These are phyloP conservation scores for Cercospora beticola DNA, from an alignment of 2,329 filamentous ascomycete genomes.

Conservation along the genomic window DNA sequence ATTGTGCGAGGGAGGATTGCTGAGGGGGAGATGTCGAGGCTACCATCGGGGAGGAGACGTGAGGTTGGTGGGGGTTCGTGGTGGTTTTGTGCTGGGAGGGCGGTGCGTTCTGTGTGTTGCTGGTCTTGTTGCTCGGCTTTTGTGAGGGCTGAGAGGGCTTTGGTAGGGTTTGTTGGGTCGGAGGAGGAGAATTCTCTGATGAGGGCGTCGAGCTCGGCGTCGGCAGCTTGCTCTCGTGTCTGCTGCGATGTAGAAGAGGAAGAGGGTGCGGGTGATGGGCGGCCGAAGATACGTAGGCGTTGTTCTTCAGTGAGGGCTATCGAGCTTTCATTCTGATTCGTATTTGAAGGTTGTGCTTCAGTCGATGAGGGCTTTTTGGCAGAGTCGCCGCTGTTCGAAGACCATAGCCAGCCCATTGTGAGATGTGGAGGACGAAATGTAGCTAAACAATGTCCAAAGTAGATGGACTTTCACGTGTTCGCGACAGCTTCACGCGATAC, in stretches of 20 bases:
- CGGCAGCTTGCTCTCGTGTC: constrained; percentile 49
- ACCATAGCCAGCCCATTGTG: constrained; percentile 35
- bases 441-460: neutral
- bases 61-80: constrained; percentile 20
- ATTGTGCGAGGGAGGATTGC: constrained; percentile 76
- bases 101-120: neutral
- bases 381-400: constrained; percentile 20
- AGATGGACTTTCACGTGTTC: neutral
- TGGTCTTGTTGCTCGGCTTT: constrained; percentile 25
- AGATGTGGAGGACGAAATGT: neutral
- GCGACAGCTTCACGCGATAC: neutral
- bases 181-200: constrained; percentile 48
- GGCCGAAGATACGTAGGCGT: constrained; percentile 35
- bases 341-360: neutral
- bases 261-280: constrained; percentile 21
- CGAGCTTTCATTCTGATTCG: neutral
- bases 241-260: constrained; percentile 23
- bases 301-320: constrained; percentile 34
- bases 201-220: constrained; percentile 56
- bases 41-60: constrained; percentile 32
- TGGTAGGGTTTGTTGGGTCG: constrained; percentile 21
- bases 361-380: neutral
- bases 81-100: constrained; percentile 14
- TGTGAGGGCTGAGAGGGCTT: constrained; percentile 17
- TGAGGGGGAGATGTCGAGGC: constrained; percentile 51